These are phyloP conservation scores for Sarocladium oryzae DNA, from an alignment of 2,329 filamentous ascomycete species.

Conservation along the genomic window DNA sequence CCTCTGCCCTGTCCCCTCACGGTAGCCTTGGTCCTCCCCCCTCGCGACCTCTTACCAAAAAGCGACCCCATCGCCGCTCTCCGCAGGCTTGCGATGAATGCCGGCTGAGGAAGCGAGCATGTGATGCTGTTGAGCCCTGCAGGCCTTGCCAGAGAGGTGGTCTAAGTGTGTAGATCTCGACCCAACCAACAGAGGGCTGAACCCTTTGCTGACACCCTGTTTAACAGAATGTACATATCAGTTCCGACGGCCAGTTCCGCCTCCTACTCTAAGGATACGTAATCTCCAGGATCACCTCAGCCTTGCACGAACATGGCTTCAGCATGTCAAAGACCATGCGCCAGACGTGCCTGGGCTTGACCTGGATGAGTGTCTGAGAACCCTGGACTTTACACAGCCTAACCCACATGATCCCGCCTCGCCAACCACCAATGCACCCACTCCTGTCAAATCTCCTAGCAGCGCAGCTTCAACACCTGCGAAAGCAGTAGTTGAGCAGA, in stretches of 20 bases:
- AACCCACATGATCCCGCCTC: background rate
- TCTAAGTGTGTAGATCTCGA: background rate
- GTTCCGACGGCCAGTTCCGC: constrained; percentile 10
- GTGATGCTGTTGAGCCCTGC: constrained; percentile 10
- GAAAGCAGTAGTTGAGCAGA: background rate
- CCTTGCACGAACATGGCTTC: constrained; percentile 10
- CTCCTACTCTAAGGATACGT: constrained; percentile 10
- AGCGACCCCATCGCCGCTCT: constrained; percentile 7
- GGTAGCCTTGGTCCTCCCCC: constrained; percentile 1
- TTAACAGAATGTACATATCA: constrained; percentile 9
- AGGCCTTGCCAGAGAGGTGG: constrained; percentile 8
- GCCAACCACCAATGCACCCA: background rate
- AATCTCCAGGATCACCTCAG: constrained; percentile 10
- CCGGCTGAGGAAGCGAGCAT: constrained; percentile 10
- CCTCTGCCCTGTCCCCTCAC: background rate
- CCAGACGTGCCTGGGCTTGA: constrained; percentile 8
- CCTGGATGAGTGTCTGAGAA: constrained; percentile 10
- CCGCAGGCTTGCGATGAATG: constrained; percentile 11
- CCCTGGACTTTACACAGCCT: constrained; percentile 9
- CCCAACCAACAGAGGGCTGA: background rate
- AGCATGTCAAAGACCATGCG: constrained; percentile 6
- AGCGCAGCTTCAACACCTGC: background rate
- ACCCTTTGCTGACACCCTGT: background rate
- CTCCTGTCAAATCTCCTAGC: background rate
- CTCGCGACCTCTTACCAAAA: background rate